Evolutionary conservation across 2,329 filamentous ascomycete species (phyloP).

Genomic region (Dryadomyces quercivorus): DNA sequence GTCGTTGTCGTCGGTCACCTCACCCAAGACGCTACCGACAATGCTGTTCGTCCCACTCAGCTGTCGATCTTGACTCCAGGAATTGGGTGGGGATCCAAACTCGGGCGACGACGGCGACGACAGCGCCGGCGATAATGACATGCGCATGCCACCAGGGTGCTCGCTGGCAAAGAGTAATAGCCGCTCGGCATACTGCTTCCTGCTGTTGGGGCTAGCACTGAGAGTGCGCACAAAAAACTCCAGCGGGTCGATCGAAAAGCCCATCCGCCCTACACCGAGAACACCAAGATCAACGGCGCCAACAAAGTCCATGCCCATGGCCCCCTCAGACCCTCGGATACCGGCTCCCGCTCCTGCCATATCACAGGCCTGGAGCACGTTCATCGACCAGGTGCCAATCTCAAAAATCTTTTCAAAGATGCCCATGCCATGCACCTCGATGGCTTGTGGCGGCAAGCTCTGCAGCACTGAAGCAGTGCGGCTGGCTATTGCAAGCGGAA

Average conservation of each 20-base stretch:
- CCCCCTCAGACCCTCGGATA: slow-evolving; percentile 10
- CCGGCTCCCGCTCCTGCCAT: slow-evolving; percentile 10
- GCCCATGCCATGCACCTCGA: slow-evolving; percentile 36
- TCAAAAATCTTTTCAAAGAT: slow-evolving; percentile 39
- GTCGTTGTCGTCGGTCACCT: background rate
- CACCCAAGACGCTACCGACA: slow-evolving; percentile 7
- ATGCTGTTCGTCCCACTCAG: background rate
- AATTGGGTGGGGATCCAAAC: background rate
- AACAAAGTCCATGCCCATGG: slow-evolving; percentile 19
- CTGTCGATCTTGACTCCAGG: background rate
- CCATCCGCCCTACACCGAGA: slow-evolving; percentile 19
- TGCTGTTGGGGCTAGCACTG: slow-evolving; percentile 30
- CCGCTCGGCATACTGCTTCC: slow-evolving; percentile 29
- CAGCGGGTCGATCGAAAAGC: slow-evolving; percentile 26
- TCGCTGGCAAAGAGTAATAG: slow-evolving; percentile 28
- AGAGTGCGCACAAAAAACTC: slow-evolving; percentile 31
- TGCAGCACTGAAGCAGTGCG: slow-evolving; percentile 36
- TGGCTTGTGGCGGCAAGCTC: slow-evolving; percentile 25
- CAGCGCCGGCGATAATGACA: slow-evolving; percentile 20
- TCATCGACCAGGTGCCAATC: slow-evolving; percentile 31
- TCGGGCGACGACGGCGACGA: slow-evolving; percentile 11
- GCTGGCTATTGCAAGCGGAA: slow-evolving; percentile 48
- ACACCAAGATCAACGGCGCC: slow-evolving; percentile 20
- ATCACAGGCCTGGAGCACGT: slow-evolving; percentile 27
- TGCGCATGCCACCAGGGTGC: slow-evolving; percentile 24